Percentiles rank a stretch among this genome's conserved stretches.
phyloP scores from a whole-genome alignment of 192 early-diverging fungal genomes.

The Gaertneriomyces sp. region DNA sequence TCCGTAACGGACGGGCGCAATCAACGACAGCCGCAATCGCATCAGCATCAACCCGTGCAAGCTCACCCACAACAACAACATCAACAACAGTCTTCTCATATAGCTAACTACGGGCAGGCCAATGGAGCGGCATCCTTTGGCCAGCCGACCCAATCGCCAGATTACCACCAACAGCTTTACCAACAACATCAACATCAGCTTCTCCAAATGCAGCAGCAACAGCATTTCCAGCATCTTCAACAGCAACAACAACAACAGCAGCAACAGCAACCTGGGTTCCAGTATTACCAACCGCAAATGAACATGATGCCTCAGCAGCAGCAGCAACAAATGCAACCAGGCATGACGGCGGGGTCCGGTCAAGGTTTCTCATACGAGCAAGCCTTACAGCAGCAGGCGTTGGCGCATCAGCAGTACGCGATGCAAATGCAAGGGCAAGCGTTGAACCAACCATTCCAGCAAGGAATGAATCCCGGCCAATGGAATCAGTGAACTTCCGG shows the following conservation, averaged over 20 bases:
- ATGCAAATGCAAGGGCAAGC: constrained; percentile 6
- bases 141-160: constrained; percentile 14
- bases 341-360: constrained; percentile 19
- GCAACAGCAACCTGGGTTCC: constrained; percentile 34
- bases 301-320: constrained; percentile 11
- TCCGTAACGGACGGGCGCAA: constrained; percentile 21
- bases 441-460: neutral
- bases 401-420: constrained; percentile 27
- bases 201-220: constrained; percentile 29
- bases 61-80: neutral
- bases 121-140: neutral
- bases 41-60: neutral
- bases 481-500: too few relatives aligned
- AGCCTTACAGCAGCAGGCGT: constrained; percentile 26
- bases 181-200: constrained; percentile 42
- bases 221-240: constrained; percentile 25
- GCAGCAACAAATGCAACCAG: constrained; percentile 27
- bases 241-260: constrained; percentile 34
- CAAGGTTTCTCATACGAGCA: constrained; percentile 18
- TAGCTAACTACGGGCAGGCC: neutral
- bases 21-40: constrained; percentile 13
- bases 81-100: neutral
- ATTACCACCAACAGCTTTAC: constrained; percentile 50
- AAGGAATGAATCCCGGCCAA: neutral
- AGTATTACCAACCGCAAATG: constrained; percentile 36